Percentiles rank a stretch among this genome's conserved stretches.
phyloP scores from a whole-genome alignment of 2,329 filamentous ascomycete genomes.

The Alternaria angustiovoidea region DNA sequence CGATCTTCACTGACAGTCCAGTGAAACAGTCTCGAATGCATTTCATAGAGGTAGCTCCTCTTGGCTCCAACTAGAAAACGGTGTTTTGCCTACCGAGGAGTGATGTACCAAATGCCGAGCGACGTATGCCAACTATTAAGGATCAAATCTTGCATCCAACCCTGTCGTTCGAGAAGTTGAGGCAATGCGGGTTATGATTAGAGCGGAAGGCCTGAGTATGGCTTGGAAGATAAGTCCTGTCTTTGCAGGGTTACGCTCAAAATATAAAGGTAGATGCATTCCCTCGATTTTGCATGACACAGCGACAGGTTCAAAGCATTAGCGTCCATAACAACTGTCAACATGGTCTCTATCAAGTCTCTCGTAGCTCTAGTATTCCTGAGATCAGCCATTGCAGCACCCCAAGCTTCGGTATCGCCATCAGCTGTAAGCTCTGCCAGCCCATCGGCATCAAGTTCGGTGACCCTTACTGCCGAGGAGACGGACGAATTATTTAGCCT shows the following conservation, averaged over 20 bases:
- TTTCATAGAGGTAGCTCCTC: not conserved
- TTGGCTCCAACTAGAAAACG: not conserved
- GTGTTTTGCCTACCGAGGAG: not conserved
- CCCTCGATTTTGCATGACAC: not conserved
- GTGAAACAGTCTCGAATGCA: not conserved
- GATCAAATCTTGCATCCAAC: not conserved
- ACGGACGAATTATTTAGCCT: conserved; percentile 34
- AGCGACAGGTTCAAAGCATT: not conserved
- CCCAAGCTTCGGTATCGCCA: conserved; percentile 11
- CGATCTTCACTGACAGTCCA: conserved; percentile 1
- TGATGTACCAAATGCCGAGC: not conserved
- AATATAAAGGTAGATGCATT: conserved; percentile 1
- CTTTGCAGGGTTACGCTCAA: no score
- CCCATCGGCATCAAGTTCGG: not conserved
- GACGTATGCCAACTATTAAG: conserved; percentile 14
- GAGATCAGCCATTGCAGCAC: conserved; percentile 5
- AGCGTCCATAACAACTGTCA: not conserved
- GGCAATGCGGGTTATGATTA: not conserved
- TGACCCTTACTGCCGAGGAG: conserved; percentile 23
- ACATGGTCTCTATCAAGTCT: conserved; percentile 5
- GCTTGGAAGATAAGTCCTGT: not conserved
- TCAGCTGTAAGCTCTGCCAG: conserved; percentile 12
- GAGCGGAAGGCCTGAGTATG: no score
- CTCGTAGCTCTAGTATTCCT: conserved; percentile 2
- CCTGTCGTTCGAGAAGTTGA: not conserved